Base-by-base conservation (phyloP, 495 filamentous ascomycete species). In the Neurospora sp. region DNA sequence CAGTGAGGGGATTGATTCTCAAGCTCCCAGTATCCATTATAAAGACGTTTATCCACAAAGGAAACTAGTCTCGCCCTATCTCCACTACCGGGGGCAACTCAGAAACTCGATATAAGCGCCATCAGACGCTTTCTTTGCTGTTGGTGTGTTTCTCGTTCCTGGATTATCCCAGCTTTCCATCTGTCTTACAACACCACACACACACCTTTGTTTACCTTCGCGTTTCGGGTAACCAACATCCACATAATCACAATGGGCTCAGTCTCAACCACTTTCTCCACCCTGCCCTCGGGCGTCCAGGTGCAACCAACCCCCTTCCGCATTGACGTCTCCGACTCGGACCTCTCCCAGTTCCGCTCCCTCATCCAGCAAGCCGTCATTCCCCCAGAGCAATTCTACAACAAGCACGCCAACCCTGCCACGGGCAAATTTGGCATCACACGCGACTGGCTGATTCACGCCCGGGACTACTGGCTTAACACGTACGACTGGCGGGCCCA, bases 381-480 rank as follows among this genome's bases (percentile, higher is more conserved):
- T 14, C 72, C 31, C 3, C 14, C 39, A 2, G 72, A 72, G 7
- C 61, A 71, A 5, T 78, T 42, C 40, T 78, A 78, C 73, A 75
- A 74, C 68, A 73, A 71, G 5, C 74, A 76, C 73, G 68, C 69
- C 22, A 14, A 71, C 65, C 8, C 53, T 4, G 20, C 69, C 37
- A 72, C 76, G 44, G 72, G 77, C 65, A 80, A 79, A 20, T 89
- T 84, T 76, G 91, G 91, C 9, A 77, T 91, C 61, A 84, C 85
- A 0, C 82, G 80, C 3, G 80, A 85, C 41, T 92, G 91, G 90
- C 80, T 92, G 45, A 75, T 74, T 4, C 75, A 84, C 1, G 85
- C 87, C n/a, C 86, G 86, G 72, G 81, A 86, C 40, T 77, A 81
- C 69, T 91, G 88, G 89, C 76, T 83, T 16, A 73, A 78, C 69